Percentiles rank a stretch among this genome's conserved stretches.
phyloP scores from a whole-genome alignment of 805 yeast species.

The Ogataea ganodermae region DNA sequence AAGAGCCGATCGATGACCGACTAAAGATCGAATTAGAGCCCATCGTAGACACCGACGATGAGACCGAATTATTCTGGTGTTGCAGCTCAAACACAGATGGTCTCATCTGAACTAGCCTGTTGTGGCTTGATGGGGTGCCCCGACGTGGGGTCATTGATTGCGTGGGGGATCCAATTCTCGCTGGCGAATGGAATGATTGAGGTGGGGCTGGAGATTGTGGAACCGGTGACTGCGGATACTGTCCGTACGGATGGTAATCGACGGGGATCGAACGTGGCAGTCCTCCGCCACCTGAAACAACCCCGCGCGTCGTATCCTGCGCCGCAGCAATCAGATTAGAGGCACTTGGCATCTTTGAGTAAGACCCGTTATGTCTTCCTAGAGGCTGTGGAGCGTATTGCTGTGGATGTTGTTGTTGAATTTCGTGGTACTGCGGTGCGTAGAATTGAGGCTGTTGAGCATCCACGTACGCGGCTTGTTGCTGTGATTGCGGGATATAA shows the following conservation, averaged over 20 bases:
- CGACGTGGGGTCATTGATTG: conserved; percentile 17
- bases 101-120: conserved; percentile 15
- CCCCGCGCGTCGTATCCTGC: conserved; percentile 9
- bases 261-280: conserved; percentile 26
- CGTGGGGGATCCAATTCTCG: conserved; percentile 12
- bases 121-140: conserved; percentile 16
- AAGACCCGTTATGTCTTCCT: conserved; percentile 21
- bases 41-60: conserved; percentile 27
- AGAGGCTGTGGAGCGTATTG: conserved; percentile 11
- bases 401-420: conserved; percentile 7
- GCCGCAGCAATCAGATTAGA: conserved; percentile 2
- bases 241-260: conserved; percentile 14
- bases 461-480: not conserved
- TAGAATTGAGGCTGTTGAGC: not conserved
- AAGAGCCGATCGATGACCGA: conserved; percentile 26
- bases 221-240: not conserved
- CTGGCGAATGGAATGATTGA: conserved; percentile 12
- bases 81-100: conserved; percentile 24
- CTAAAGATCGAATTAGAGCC: conserved; percentile 32
- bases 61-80: conserved; percentile 23
- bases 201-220: conserved; percentile 16
- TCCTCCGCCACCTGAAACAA: conserved; percentile 1
- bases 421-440: not conserved
- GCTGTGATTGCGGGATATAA: not conserved
- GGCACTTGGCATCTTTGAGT: conserved; percentile 15